These are phyloP conservation scores for Plasmodium gallinaceum DNA, from an alignment of 169 alveolate genomes.

Conservation along the genomic window DNA sequence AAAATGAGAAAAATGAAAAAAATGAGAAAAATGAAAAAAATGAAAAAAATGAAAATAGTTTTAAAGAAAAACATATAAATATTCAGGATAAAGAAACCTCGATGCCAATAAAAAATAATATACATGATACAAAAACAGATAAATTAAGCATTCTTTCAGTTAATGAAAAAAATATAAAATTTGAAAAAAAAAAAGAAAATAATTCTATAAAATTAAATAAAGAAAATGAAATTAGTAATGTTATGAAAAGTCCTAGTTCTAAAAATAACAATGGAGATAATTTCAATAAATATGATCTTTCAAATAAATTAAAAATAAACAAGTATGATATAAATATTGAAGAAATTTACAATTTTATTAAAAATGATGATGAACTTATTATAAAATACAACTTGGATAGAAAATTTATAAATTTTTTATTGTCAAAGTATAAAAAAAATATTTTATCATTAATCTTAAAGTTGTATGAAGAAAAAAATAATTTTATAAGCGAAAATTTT, in stretches of 20 bases:
- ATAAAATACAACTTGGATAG: slow-evolving; percentile 56
- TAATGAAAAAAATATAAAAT: neutral
- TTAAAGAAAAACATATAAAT: neutral
- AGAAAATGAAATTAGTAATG: neutral
- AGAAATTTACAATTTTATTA: slow-evolving; percentile 48
- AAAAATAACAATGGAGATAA: neutral
- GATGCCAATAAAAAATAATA: neutral
- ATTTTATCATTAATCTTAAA: slow-evolving; percentile 34
- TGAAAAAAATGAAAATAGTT: neutral
- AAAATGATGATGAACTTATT: slow-evolving; percentile 68
- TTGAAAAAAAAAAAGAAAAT: neutral
- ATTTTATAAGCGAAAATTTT: slow-evolving; percentile 25
- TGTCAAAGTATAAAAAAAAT: slow-evolving; percentile 50
- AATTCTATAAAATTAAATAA: neutral
- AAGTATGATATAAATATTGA: slow-evolving; percentile 36
- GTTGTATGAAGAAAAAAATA: slow-evolving; percentile 44
- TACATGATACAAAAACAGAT: neutral
- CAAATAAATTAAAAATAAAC: slow-evolving; percentile 42
- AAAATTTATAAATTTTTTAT: slow-evolving; percentile 45
- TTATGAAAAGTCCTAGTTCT: neutral
- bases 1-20: neutral
- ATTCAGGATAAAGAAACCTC: neutral
- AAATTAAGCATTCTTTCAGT: neutral
- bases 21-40: neutral
- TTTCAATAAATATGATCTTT: neutral